phyloP scores from a whole-genome alignment of 805 yeast species.

The Metschnikowia shivogae region DNA sequence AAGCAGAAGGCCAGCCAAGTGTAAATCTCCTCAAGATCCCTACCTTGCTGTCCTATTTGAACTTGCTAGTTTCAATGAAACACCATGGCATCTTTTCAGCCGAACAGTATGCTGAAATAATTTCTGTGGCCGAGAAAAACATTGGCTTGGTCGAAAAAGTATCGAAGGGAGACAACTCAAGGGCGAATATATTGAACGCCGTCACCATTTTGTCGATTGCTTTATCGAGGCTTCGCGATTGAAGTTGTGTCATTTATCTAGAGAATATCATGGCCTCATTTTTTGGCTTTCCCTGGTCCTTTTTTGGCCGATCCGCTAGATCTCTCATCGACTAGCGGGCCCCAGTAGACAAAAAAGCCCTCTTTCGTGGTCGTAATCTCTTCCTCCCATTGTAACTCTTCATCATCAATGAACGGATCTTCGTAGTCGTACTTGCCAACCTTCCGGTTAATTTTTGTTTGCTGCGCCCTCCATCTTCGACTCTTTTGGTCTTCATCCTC shows the following conservation, averaged over 20 bases:
- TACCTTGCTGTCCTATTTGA: constrained; percentile 52
- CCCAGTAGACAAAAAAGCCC: constrained; percentile 94
- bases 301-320: constrained; percentile 22
- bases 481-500: constrained; percentile 40
- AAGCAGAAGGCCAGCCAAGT: constrained; percentile 15
- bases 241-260: not conserved
- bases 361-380: constrained; percentile 89
- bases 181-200: constrained; percentile 25
- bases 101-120: constrained; percentile 14
- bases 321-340: constrained; percentile 69
- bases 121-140: constrained; percentile 14
- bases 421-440: constrained; percentile 88
- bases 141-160: constrained; percentile 18
- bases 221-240: constrained; percentile 28
- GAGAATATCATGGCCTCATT: constrained; percentile 4
- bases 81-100: constrained; percentile 17
- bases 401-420: constrained; percentile 96
- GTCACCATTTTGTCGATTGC: constrained; percentile 33
- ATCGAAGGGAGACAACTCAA: constrained; percentile 16
- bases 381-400: constrained; percentile 89
- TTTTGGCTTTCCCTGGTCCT: constrained; percentile 25
- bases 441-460: constrained; percentile 55
- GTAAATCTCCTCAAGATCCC: constrained; percentile 31
- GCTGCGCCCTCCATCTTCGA: constrained; percentile 43
- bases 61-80: constrained; percentile 42